Base-by-base conservation (phyloP, 2,329 filamentous ascomycete species). In the Xylaria polymorpha region DNA sequence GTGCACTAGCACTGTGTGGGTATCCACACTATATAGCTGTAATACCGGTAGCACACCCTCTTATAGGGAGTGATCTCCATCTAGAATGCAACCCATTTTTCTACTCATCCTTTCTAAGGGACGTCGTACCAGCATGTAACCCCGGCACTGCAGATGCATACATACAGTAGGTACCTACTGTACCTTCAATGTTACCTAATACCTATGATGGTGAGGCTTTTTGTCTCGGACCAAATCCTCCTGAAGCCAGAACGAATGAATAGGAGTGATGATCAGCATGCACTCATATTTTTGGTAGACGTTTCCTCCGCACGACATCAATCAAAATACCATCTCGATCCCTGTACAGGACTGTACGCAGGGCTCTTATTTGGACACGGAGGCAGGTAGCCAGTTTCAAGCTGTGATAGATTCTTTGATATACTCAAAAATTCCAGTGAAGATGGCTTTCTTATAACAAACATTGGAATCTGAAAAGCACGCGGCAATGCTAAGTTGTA, bases 221-320 rank as follows among this genome's bases (percentile, higher is more conserved):
- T 61, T 55, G 8, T 22, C 14, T 29, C 64, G 67, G 67, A 69
- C 62, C 51, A 62, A 62, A 61, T 3, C 20, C 61, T 68, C 66
- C 66, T 48, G 14, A 3, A 53, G 22, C 35, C 18, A 29, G 25
- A 29, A 29, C 25, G 37, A 50, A 25, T 10, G 20, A 18, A n/a
- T 32, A 29, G 43, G 56, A 61, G 61, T 43, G 29, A 32, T 7
- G 15, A 9, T 9, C 25, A 9, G 22, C 46, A 50, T 22, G 22
- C 46, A 51, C 10, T 14, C 18, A 10, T 51, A 9, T 25, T 6
- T 32, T 7, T 50, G 22, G 12, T 51, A 25, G 25, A 32, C 48
- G n/a, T 32, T 32, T 51, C n/a, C 29, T 22, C 48, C 25, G 48
- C 15, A 25, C 6, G 32, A 25, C 25, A n/a, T 18, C 25, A 9